Evolutionary conservation across 495 filamentous ascomycete genomes (phyloP), one percentile per base, ranked within the genome.

Genomic region (Aspergillus sparsus): DNA sequence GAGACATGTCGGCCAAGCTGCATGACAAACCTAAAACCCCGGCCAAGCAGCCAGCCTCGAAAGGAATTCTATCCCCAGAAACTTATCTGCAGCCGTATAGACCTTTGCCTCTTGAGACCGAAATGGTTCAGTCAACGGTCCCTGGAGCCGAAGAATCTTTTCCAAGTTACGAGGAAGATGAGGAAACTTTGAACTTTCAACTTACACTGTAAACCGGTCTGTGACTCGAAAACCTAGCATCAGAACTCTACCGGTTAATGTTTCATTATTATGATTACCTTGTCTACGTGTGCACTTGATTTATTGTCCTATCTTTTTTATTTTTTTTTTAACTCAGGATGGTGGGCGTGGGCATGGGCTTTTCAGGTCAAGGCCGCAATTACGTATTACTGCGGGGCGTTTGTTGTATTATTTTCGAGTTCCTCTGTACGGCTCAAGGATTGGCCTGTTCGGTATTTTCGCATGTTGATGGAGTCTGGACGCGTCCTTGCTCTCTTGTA

Each of bases 1-100:
- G 91, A 13, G 80, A 79, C 13, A 81, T 86, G 12, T 87, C 87
- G 7, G 74, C 77, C 9, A 74, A 66, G 5, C 58, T 85, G 62
- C 70, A 72, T 44, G 72, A 73, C 49, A 71, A 70, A 15, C 33
- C 55, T 18, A 31, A 58, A 2, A 59, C 49, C 5, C 46, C 62
- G 33, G 51, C 57, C 2, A 63, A 69, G 42, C 60, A 61, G 46
- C 41, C 67, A 15, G 58, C 53, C 4, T 62, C 65, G 39, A 65
- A 74, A 33, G 62, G 67, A 5, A 66, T 67, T 1, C 49, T 82
- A 9, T 72, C 75, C 12, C 76, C 79, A 5, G 71, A 75, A 34
- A 76, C 68, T 10, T 82, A 82, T 62, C 65, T 77, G 58, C 68
- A 75, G 57, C 71, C 76, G 6, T 77, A 78, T 53, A 76, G 77